Evolutionary conservation across 2,329 filamentous ascomycete genomes (phyloP).

Genomic region (Talaromyces amestolkiae): DNA sequence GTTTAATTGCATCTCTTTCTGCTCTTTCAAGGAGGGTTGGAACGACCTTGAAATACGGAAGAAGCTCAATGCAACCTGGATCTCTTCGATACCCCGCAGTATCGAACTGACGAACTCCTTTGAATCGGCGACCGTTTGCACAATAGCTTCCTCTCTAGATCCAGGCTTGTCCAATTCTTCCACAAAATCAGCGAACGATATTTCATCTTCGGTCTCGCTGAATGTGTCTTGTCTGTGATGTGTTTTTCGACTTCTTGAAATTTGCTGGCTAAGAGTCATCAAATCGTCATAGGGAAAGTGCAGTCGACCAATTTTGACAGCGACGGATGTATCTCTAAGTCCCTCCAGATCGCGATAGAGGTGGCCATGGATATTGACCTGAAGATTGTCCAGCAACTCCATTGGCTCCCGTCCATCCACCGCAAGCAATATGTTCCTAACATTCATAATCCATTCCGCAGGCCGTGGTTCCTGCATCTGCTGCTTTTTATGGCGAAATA

Average conservation of each 20-base stretch:
- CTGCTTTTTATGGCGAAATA: constrained; percentile 76
- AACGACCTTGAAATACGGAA: constrained; percentile 82
- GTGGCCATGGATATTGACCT: constrained; percentile 87
- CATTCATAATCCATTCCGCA: constrained; percentile 88
- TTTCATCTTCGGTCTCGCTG: constrained; percentile 53
- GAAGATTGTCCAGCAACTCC: constrained; percentile 83
- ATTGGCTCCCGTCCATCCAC: constrained; percentile 79
- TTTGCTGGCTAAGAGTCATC: constrained; percentile 43
- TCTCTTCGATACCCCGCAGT: constrained; percentile 87
- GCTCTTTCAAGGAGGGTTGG: constrained; percentile 62
- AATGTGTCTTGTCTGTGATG: constrained; percentile 33
- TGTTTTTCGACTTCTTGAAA: constrained; percentile 35
- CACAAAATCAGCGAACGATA: constrained; percentile 69
- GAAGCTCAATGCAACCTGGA: constrained; percentile 92
- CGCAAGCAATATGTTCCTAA: constrained; percentile 85
- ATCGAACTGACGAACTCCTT: constrained; percentile 90
- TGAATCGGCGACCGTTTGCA: constrained; percentile 83
- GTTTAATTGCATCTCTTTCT: constrained; percentile 75
- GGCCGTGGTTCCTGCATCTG: constrained; percentile 65
- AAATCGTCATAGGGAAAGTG: constrained; percentile 91
- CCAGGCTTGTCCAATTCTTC: constrained; percentile 70
- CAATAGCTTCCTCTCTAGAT: constrained; percentile 65
- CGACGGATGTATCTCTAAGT: constrained; percentile 82
- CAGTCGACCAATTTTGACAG: constrained; percentile 84
- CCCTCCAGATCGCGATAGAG: constrained; percentile 83